Conservation (phyloP, 78 protist genomes). For the Isochrysis galbana region DNA sequence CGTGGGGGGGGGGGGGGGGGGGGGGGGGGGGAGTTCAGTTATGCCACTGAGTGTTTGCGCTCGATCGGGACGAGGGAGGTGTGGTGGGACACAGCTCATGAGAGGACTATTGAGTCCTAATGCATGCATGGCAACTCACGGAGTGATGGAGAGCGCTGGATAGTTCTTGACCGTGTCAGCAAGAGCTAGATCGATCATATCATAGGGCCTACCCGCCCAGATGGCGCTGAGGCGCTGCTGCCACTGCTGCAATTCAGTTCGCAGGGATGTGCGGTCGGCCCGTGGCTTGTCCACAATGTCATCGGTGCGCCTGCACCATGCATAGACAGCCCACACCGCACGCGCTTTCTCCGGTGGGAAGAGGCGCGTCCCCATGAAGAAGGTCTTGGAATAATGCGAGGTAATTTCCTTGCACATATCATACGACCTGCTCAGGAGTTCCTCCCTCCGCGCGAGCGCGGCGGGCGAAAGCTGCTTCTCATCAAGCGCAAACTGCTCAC, state of each 20-base stretch:
- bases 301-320: constrained; percentile 48
- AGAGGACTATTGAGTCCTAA: too few species aligned
- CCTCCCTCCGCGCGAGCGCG: neutral
- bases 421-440: neutral
- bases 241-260: constrained; percentile 22
- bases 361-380: constrained; percentile 30
- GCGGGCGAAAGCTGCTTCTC: neutral
- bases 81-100: too few species aligned
- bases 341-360: neutral
- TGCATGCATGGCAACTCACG: too few species aligned
- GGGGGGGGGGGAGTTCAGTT: too few species aligned
- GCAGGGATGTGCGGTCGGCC: neutral
- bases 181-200: neutral
- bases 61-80: too few species aligned
- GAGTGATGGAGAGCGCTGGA: neutral
- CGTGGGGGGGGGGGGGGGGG: too few species aligned
- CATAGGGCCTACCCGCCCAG: neutral
- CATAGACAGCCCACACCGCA: constrained; percentile 46
- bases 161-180: neutral
- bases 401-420: neutral
- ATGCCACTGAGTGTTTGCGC: too few species aligned
- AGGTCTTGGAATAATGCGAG: constrained; percentile 25
- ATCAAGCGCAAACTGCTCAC: neutral
- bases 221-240: neutral
- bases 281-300: constrained; percentile 53